These are phyloP conservation scores for Flueggea neowawraea DNA, from an alignment of 441 rosid species.

Conservation along the genomic window DNA sequence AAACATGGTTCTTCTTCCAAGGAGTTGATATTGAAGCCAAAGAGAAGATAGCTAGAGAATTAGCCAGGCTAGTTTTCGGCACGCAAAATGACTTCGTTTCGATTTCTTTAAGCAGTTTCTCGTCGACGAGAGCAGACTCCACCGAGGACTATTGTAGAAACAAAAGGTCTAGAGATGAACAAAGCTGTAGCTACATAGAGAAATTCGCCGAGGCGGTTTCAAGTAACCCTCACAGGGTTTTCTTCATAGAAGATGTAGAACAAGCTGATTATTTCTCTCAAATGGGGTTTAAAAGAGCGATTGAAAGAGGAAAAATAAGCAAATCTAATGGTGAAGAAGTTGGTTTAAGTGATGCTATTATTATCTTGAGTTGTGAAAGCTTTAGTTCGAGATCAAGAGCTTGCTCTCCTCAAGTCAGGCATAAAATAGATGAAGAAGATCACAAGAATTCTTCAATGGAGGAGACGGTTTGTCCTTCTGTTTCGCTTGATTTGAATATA, in stretches of 20 bases:
- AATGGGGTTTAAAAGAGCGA: constrained; percentile 69
- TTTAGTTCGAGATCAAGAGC: constrained; percentile 70
- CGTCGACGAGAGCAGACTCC: constrained; percentile 52
- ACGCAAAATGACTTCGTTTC: constrained; percentile 37
- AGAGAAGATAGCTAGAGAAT: constrained; percentile 50
- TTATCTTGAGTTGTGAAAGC: constrained; percentile 62
- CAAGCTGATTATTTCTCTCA: constrained; percentile 39
- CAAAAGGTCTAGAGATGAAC: constrained; percentile 45
- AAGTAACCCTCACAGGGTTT: constrained; percentile 61
- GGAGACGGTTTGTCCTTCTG: constrained; percentile 27
- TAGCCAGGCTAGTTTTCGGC: constrained; percentile 54
- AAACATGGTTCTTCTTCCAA: constrained; percentile 57
- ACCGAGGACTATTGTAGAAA: constrained; percentile 29
- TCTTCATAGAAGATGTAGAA: constrained; percentile 59
- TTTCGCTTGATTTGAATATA: constrained; percentile 56
- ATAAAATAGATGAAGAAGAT: constrained; percentile 17
- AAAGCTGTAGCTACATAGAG: constrained; percentile 29
- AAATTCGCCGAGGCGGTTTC: constrained; percentile 47
- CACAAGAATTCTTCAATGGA: constrained; percentile 12
- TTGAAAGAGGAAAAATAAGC: constrained; percentile 42
- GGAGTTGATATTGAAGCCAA: constrained; percentile 51
- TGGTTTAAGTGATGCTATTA: constrained; percentile 48
- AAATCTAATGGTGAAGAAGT: constrained; percentile 40
- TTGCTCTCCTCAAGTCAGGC: constrained; percentile 22
- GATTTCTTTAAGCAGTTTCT: constrained; percentile 51